A percentile compares a stretch with the other conserved stretches of the same genome.
Evolutionary conservation across 192 early-diverging fungal species (phyloP).

Genomic region (Coemansia asiatica): DNA sequence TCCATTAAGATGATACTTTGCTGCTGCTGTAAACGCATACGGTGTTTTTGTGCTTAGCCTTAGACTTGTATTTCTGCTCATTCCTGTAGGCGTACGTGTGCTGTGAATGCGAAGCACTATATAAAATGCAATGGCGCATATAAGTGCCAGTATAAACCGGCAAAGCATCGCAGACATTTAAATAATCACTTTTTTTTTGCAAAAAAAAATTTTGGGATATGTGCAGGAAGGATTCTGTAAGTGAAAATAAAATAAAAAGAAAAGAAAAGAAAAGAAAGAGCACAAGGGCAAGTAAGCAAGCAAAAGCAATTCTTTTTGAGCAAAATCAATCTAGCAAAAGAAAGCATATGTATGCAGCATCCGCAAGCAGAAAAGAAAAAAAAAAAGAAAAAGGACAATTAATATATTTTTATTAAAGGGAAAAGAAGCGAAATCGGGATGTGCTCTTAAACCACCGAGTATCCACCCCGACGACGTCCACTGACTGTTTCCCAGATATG

Average conservation of each 20-base stretch:
- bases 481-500: slow-evolving; percentile 44
- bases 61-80: slow-evolving; percentile 1
- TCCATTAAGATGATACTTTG: too few species aligned
- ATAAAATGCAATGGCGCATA: neutral
- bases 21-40: slow-evolving; percentile 18
- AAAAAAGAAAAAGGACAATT: neutral
- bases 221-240: too few species aligned
- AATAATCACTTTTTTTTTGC: too few species aligned
- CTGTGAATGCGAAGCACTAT: too few species aligned
- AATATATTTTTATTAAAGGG: slow-evolving; percentile 5
- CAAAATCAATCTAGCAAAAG: too few species aligned
- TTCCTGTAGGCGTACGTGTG: neutral
- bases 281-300: neutral
- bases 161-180: neutral
- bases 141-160: neutral
- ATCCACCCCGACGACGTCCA: slow-evolving; percentile 49
- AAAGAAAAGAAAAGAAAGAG: neutral
- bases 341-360: too few species aligned
- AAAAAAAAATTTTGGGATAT: too few species aligned
- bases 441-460: slow-evolving; percentile 40
- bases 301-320: too few species aligned
- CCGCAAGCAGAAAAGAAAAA: too few species aligned
- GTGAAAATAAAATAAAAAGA: neutral
- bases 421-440: neutral
- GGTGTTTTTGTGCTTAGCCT: slow-evolving; percentile 45